Conservation (phyloP, 148 eudicot species). For the Euryodendron excelsum region DNA sequence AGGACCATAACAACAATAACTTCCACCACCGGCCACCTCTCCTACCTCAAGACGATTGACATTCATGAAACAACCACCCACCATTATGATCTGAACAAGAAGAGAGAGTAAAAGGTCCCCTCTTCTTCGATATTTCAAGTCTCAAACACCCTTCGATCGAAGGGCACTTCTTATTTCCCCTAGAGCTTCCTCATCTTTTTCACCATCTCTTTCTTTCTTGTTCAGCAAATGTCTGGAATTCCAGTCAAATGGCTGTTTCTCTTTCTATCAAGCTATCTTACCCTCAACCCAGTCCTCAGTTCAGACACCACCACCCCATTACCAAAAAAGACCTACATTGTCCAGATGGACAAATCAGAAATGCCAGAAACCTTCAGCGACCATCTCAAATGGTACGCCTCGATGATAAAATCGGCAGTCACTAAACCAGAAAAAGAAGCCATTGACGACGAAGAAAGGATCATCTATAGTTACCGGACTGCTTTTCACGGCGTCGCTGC, state of each 20-base stretch:
- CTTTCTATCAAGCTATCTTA: slow-evolving; percentile 27
- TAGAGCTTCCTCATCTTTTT: neutral
- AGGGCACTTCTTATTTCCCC: neutral
- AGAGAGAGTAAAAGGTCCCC: neutral
- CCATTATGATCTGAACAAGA: slow-evolving; percentile 32
- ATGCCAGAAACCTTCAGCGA: slow-evolving; percentile 52
- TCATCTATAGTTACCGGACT: slow-evolving; percentile 64
- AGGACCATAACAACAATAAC: slow-evolving; percentile 20
- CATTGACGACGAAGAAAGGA: slow-evolving; percentile 26
- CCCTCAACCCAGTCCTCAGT: slow-evolving; percentile 6
- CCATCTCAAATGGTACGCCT: slow-evolving; percentile 70
- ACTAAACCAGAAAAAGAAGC: slow-evolving; percentile 1
- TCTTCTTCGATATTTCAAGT: slow-evolving; percentile 3
- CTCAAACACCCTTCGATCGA: neutral
- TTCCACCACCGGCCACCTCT: slow-evolving; percentile 24
- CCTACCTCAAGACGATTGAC: slow-evolving; percentile 11
- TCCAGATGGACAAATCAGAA: slow-evolving; percentile 67
- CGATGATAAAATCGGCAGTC: slow-evolving; percentile 45
- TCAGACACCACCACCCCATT: neutral
- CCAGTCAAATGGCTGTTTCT: slow-evolving; percentile 28
- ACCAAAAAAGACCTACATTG: slow-evolving; percentile 57
- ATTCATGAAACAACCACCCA: slow-evolving; percentile 42
- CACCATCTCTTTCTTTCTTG: neutral
- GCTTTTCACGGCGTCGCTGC: slow-evolving; percentile 90
- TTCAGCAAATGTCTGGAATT: slow-evolving; percentile 14